A percentile compares a stretch with the other conserved stretches of the same genome.
Conservation (phyloP, 2,329 filamentous ascomycete genomes). For the Elsinoe fawcettii region DNA sequence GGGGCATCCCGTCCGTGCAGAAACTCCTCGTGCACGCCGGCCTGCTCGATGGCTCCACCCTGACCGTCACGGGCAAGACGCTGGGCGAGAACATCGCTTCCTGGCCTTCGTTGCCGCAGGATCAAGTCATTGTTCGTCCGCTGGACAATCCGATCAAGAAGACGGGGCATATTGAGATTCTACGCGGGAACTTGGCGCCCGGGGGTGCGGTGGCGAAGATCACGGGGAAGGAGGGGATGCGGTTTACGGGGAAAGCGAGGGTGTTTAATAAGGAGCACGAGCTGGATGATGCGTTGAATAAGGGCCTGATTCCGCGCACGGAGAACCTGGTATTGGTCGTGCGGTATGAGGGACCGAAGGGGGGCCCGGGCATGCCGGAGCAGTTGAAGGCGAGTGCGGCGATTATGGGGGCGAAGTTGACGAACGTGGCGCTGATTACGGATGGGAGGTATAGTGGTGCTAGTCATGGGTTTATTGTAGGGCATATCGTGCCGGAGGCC, state of each 20-base stretch:
- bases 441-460: slow-evolving; percentile 74
- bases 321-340: slow-evolving; percentile 87
- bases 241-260: slow-evolving; percentile 70
- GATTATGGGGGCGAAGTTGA: slow-evolving; percentile 66
- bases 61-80: slow-evolving; percentile 77
- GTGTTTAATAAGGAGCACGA: slow-evolving; percentile 82
- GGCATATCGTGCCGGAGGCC: slow-evolving; percentile 81
- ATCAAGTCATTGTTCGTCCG: slow-evolving; percentile 75
- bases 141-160: slow-evolving; percentile 76
- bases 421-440: slow-evolving; percentile 64
- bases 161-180: slow-evolving; percentile 80
- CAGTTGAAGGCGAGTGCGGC: slow-evolving; percentile 66
- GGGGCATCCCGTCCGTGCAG: slow-evolving; percentile 76
- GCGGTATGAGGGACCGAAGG: slow-evolving; percentile 76
- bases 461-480: slow-evolving; percentile 78
- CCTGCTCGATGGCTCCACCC: slow-evolving; percentile 68
- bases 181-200: slow-evolving; percentile 80
- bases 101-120: slow-evolving; percentile 68
- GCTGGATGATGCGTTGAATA: slow-evolving; percentile 66
- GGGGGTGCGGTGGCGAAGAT: slow-evolving; percentile 91
- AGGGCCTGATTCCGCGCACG: slow-evolving; percentile 60
- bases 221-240: slow-evolving; percentile 84
- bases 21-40: slow-evolving; percentile 73
- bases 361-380: slow-evolving; percentile 67
- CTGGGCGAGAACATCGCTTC: slow-evolving; percentile 71